These are phyloP conservation scores for Sporothrix pallida DNA, from an alignment of 2,329 filamentous ascomycete genomes.

Conservation along the genomic window DNA sequence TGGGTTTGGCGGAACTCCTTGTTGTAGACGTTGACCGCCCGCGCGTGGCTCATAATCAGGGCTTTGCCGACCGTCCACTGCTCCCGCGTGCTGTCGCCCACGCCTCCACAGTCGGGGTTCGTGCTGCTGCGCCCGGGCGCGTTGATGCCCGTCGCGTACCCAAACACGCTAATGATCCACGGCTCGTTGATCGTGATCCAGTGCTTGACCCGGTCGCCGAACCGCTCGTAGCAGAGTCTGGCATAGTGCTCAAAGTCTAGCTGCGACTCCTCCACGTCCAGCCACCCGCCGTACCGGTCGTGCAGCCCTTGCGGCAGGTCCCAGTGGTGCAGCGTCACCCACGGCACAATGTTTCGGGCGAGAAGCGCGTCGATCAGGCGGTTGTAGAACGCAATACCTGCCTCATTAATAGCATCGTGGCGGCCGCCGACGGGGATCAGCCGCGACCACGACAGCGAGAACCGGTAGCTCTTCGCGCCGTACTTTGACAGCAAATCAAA, in stretches of 20 bases:
- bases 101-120: slow-evolving; percentile 63
- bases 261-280: slow-evolving; percentile 82
- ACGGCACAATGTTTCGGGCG: slow-evolving; percentile 75
- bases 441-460: slow-evolving; percentile 83
- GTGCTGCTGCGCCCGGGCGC: slow-evolving; percentile 82
- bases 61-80: slow-evolving; percentile 84
- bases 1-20: slow-evolving; percentile 73
- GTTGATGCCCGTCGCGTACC: slow-evolving; percentile 77
- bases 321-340: slow-evolving; percentile 88
- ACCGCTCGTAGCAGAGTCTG: slow-evolving; percentile 75
- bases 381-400: slow-evolving; percentile 77
- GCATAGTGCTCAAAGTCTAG: slow-evolving; percentile 82
- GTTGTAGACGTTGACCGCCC: slow-evolving; percentile 80
- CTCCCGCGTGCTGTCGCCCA: slow-evolving; percentile 76
- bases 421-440: slow-evolving; percentile 86
- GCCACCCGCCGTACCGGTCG: slow-evolving; percentile 78
- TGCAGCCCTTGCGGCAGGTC: slow-evolving; percentile 81
- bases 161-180: slow-evolving; percentile 81
- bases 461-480: slow-evolving; percentile 77
- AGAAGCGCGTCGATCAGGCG: slow-evolving; percentile 79
- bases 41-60: slow-evolving; percentile 77
- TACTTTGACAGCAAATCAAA: slow-evolving; percentile 76
- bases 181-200: slow-evolving; percentile 95
- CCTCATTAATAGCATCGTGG: slow-evolving; percentile 78
- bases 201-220: slow-evolving; percentile 71